Percentiles rank a stretch among this genome's conserved stretches.
Conservation (phyloP, 2,329 filamentous ascomycete genomes). For the Pseudogymnoascus sp. region DNA sequence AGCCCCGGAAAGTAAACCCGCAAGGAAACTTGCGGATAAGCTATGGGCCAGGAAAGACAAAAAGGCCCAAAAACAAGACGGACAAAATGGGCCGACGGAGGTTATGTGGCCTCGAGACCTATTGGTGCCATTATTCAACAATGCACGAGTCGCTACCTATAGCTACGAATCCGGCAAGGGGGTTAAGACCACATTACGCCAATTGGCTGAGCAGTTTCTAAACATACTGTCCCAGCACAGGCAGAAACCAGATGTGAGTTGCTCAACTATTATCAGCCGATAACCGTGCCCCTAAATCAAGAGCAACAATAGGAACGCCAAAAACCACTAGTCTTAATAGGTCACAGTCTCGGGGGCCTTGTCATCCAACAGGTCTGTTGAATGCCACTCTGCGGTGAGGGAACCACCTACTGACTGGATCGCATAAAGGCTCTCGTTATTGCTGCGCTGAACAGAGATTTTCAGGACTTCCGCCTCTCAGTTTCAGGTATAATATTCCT, state of each 20-base stretch:
- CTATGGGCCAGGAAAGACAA: slow-evolving; percentile 9
- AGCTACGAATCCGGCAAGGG: slow-evolving; percentile 15
- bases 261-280: not conserved
- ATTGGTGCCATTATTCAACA: slow-evolving; percentile 13
- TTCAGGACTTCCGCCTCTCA: slow-evolving; percentile 12
- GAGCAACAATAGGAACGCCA: slow-evolving; percentile 10
- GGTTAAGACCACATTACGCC: slow-evolving; percentile 14
- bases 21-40: slow-evolving; percentile 9
- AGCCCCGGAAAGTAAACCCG: not conserved
- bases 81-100: slow-evolving; percentile 7
- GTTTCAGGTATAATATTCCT: slow-evolving; percentile 15
- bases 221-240: slow-evolving; percentile 12
- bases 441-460: slow-evolving; percentile 7
- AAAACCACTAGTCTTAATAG: slow-evolving; percentile 15
- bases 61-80: not conserved
- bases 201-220: slow-evolving; percentile 13
- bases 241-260: slow-evolving; percentile 12
- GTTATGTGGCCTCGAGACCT: slow-evolving; percentile 15
- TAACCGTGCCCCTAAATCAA: not conserved
- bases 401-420: not conserved
- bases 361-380: slow-evolving; percentile 14
- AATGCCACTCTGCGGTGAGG: not conserved
- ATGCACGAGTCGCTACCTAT: slow-evolving; percentile 16
- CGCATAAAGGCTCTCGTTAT: slow-evolving; percentile 12
- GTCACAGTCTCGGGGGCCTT: slow-evolving; percentile 15